phyloP scores from a whole-genome alignment of 2,329 filamentous ascomycete species.

The Escovopsis weberi region DNA sequence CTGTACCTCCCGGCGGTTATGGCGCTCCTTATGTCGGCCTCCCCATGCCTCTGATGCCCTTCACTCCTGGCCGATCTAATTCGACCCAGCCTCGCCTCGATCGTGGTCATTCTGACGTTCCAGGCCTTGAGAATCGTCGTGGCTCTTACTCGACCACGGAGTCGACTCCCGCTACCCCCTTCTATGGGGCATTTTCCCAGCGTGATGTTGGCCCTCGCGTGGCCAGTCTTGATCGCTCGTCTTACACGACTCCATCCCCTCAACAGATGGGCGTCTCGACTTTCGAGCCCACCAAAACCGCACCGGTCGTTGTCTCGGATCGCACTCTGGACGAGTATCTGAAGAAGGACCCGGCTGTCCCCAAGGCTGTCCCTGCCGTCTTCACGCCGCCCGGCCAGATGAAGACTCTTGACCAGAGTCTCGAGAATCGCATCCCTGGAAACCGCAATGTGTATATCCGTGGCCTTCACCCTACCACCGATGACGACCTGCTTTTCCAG shows the following conservation, averaged over 20 bases:
- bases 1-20: constrained; percentile 19
- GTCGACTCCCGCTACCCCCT: constrained; percentile 51
- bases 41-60: constrained; percentile 30
- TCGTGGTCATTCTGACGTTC: constrained; percentile 37
- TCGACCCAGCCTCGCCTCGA: constrained; percentile 31
- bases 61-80: constrained; percentile 35
- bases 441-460: constrained; percentile 98
- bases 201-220: constrained; percentile 46
- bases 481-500: constrained; percentile 70
- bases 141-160: constrained; percentile 55
- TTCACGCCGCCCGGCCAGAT: constrained; percentile 73
- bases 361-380: constrained; percentile 76
- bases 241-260: constrained; percentile 53
- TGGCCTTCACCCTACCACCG: constrained; percentile 86
- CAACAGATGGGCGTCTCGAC: constrained; percentile 36
- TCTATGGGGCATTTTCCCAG: constrained; percentile 43
- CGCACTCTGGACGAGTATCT: constrained; percentile 49
- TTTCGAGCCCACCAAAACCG: constrained; percentile 28
- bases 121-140: constrained; percentile 49
- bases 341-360: constrained; percentile 67
- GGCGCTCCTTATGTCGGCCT: constrained; percentile 22
- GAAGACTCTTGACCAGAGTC: constrained; percentile 83
- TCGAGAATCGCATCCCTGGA: constrained; percentile 80
- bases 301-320: constrained; percentile 26
- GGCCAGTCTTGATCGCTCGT: constrained; percentile 44